phyloP scores from a whole-genome alignment of 1,284 basidiomycete species.

The Rugosomyces carneus region DNA sequence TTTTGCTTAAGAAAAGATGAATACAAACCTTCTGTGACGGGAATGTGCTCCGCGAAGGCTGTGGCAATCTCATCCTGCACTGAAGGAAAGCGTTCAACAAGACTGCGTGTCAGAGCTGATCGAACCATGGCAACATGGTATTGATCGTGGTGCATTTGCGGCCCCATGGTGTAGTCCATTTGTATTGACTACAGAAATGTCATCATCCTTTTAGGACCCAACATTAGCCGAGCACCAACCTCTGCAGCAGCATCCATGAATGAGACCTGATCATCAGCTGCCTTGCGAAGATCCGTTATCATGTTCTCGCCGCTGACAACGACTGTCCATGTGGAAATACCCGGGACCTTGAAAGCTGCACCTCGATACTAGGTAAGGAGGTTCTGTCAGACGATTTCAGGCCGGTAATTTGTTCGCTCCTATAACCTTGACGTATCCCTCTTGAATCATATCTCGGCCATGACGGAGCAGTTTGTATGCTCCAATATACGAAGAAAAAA shows the following conservation, averaged over 20 bases:
- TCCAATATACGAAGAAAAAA: constrained; percentile 22
- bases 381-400: not conserved
- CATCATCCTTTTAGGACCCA: not conserved
- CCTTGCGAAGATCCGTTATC: constrained; percentile 22
- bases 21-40: constrained; percentile 8
- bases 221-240: constrained; percentile 2
- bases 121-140: constrained; percentile 30
- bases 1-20: not conserved
- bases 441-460: constrained; percentile 22
- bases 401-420: not conserved
- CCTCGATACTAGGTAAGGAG: constrained; percentile 18
- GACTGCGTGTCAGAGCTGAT: constrained; percentile 27
- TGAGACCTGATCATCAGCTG: constrained; percentile 19
- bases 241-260: constrained; percentile 18
- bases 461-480: constrained; percentile 20
- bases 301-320: constrained; percentile 19
- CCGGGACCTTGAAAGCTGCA: constrained; percentile 22
- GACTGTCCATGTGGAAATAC: constrained; percentile 19
- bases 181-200: constrained; percentile 20
- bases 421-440: constrained; percentile 22
- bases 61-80: constrained; percentile 29
- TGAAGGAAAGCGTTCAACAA: constrained; percentile 24
- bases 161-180: constrained; percentile 22
- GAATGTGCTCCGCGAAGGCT: constrained; percentile 27
- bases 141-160: constrained; percentile 19